Percentiles rank a stretch among this genome's conserved stretches.
phyloP scores from a whole-genome alignment of 2,329 filamentous ascomycete genomes.

The Penicillium thymicola region DNA sequence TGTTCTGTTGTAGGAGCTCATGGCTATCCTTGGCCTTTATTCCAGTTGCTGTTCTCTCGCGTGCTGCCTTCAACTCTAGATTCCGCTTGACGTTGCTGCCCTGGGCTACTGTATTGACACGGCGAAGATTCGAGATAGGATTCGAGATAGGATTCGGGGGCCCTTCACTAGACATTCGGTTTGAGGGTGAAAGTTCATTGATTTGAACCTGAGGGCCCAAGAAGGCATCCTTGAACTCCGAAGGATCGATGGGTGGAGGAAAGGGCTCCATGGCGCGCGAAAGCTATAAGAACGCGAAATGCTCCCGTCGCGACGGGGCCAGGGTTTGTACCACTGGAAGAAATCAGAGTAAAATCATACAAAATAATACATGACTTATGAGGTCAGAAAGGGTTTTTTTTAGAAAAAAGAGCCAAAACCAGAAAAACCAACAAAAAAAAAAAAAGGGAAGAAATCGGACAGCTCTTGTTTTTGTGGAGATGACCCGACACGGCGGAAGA shows the following conservation, averaged over 20 bases:
- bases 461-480: conserved; percentile 26
- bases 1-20: conserved; percentile 45
- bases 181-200: conserved; percentile 15
- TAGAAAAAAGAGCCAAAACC: not conserved
- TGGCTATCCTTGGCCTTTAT: conserved; percentile 50
- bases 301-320: conserved; percentile 10
- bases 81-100: conserved; percentile 31
- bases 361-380: conserved; percentile 1
- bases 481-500: conserved; percentile 19
- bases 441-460: conserved; percentile 10
- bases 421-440: not conserved
- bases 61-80: conserved; percentile 31
- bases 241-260: conserved; percentile 12
- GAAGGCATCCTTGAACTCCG: conserved; percentile 16
- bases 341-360: conserved; percentile 16
- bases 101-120: conserved; percentile 40
- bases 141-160: conserved; percentile 19
- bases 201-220: conserved; percentile 18
- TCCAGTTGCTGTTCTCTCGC: conserved; percentile 34
- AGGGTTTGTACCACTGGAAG: conserved; percentile 2
- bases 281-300: conserved; percentile 8
- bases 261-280: conserved; percentile 22
- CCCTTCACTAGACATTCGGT: conserved; percentile 11
- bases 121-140: conserved; percentile 29
- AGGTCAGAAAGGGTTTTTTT: conserved; percentile 1